Base-by-base conservation (phyloP, 805 yeast genomes). In the Pichia manshurica region DNA sequence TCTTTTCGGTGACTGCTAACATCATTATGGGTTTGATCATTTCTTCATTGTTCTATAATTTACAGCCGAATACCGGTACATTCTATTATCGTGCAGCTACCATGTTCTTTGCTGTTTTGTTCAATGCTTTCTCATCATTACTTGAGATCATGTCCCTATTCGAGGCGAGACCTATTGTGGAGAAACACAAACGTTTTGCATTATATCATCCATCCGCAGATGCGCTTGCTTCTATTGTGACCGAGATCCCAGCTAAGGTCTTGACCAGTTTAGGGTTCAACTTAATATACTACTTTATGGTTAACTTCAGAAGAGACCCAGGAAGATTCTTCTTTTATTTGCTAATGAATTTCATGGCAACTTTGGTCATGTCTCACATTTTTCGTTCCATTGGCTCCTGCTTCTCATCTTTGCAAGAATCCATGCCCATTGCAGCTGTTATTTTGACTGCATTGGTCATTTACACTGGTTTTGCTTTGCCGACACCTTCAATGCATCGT, bases 81-180 rank as follows among this genome's bases (percentile, higher is more conserved):
- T 74, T 81, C 53, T 79, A 72, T 60, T 69, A 66, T 56, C 69
- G 88, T 55, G 20, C 81, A 55, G 79, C 87, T 36, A 74, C 82
- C 40, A 68, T 84, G 71, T 85, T 84, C 66, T 82, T 82, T 61
- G 81, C 84, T 20, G 71, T 78, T 40, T 67, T 81, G 57, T 81
- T 79, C 63, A 80, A 80, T 59, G 79, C 84, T 12, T 77, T 81
- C 57, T 68, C 81, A 16, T 79, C 82, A 16, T 60, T 81, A 49
- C 67, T 79, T 56, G 87, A 81, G 62, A 71, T 81, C 49, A 68
- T 77, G 62, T 56, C 78, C 1, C 58, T 78, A 28, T 80, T 68
- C 58, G 81, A 78, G 55, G 72, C 79, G 29, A 70, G 82, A 62
- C 72, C 76, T 7, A 73, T 79, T 51, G 77, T 78, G 31, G 82